These are phyloP conservation scores for Leccinum cinnamomeum DNA, from an alignment of 1,284 basidiomycete species.

Conservation along the genomic window DNA sequence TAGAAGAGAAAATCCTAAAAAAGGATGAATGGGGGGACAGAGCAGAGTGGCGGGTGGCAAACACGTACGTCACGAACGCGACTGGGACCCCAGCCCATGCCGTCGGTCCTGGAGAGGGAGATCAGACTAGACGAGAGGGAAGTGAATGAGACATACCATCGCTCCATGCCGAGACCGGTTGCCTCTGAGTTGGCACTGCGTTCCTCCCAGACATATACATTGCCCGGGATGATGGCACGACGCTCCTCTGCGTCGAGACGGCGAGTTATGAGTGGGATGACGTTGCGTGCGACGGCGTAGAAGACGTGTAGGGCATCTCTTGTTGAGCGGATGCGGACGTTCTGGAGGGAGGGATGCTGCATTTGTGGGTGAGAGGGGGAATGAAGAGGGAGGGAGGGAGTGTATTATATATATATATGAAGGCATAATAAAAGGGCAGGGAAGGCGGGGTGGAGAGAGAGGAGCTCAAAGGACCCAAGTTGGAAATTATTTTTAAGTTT, in stretches of 20 bases:
- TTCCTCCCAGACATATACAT: conserved; percentile 85
- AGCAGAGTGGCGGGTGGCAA: not conserved
- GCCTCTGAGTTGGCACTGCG: conserved; percentile 74
- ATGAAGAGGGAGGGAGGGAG: conserved; percentile 7
- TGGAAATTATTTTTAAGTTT: conserved; percentile 37
- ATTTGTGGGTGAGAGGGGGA: conserved; percentile 34
- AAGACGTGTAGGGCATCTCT: conserved; percentile 79
- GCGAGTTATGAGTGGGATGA: conserved; percentile 71
- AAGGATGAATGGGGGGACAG: conserved; percentile 13
- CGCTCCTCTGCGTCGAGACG: conserved; percentile 77
- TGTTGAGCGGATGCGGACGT: conserved; percentile 72
- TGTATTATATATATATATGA: conserved; percentile 29
- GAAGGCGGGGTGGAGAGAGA: conserved; percentile 24
- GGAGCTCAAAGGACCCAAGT: conserved; percentile 12
- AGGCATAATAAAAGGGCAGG: conserved; percentile 11
- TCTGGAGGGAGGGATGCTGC: conserved; percentile 72
- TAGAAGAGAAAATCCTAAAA: conserved; percentile 77
- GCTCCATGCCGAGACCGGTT: conserved; percentile 77
- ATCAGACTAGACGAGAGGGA: not conserved
- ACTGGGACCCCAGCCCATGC: conserved; percentile 24
- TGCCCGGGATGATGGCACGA: conserved; percentile 62
- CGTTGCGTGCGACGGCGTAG: conserved; percentile 65
- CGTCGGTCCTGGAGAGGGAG: not conserved
- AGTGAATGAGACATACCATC: conserved; percentile 53
- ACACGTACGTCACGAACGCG: conserved; percentile 72